Evolutionary conservation across 1,139 yeast species (phyloP).

Genomic region (Hansenula lynferdii): DNA sequence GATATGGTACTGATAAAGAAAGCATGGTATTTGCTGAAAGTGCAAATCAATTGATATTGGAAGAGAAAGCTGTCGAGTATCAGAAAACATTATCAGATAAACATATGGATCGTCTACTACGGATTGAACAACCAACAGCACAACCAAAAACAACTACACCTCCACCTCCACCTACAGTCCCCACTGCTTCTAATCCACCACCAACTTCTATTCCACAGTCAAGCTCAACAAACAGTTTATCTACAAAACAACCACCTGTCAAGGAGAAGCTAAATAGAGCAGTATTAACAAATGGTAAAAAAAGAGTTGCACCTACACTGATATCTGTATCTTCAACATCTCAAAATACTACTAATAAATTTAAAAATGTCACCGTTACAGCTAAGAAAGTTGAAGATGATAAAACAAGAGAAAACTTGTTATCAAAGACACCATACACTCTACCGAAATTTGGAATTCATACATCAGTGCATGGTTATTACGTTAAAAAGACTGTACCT

Average conservation of each 20-base stretch:
- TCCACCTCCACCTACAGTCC: constrained; percentile 14
- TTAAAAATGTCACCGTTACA: constrained; percentile 11
- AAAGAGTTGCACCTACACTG: constrained; percentile 82
- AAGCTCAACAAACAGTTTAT: too few relatives aligned
- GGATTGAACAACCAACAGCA: constrained; percentile 15
- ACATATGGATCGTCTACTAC: constrained; percentile 37
- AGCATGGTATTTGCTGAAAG: constrained; percentile 84
- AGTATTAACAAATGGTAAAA: constrained; percentile 54
- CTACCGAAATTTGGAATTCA: constrained; percentile 34
- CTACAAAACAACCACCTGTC: too few relatives aligned
- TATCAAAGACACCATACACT: constrained; percentile 27
- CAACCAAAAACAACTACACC: too few relatives aligned
- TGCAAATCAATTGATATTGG: constrained; percentile 69
- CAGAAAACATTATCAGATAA: constrained; percentile 26
- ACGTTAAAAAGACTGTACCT: constrained; percentile 35
- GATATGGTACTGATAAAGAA: constrained; percentile 88
- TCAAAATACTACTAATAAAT: constrained; percentile 10
- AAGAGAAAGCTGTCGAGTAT: constrained; percentile 46
- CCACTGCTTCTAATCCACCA: too few relatives aligned
- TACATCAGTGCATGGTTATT: constrained; percentile 25
- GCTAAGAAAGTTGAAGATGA: constrained; percentile 7
- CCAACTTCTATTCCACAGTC: too few relatives aligned
- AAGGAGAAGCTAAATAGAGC: constrained; percentile 23
- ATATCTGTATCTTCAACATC: constrained; percentile 41
- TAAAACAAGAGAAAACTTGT: constrained; percentile 9